Conservation (phyloP, 495 filamentous ascomycete genomes). For the Penicillium pancosmium region DNA sequence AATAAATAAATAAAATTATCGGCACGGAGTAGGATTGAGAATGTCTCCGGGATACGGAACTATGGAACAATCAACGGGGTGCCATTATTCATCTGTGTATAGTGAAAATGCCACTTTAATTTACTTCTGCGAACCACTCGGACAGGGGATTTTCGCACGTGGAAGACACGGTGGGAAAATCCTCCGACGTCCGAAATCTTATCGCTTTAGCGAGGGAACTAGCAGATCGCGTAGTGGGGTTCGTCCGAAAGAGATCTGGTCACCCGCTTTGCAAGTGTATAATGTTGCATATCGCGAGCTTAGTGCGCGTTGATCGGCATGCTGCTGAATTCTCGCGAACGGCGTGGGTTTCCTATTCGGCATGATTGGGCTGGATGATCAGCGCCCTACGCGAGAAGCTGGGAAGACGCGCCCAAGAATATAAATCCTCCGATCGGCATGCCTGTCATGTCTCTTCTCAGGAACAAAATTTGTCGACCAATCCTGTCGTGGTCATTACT, state of each 20-base stretch:
- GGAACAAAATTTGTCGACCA: background rate
- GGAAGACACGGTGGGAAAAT: background rate
- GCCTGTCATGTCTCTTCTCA: constrained; percentile 1
- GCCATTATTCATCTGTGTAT: background rate
- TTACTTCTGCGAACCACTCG: background rate
- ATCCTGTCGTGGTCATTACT: background rate
- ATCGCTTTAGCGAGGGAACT: background rate
- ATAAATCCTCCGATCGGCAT: constrained; percentile 13
- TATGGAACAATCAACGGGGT: background rate
- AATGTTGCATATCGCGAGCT: background rate
- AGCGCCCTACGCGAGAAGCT: background rate
- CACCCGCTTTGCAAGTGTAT: too few relatives aligned
- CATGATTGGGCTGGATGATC: constrained; percentile 15
- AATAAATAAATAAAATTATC: too few relatives aligned
- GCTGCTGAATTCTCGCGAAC: constrained; percentile 5
- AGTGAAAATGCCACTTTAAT: background rate
- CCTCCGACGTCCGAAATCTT: background rate
- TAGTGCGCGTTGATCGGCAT: constrained; percentile 7
- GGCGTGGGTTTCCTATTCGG: constrained; percentile 18
- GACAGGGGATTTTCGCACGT: background rate
- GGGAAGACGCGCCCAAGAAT: background rate
- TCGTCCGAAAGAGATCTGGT: background rate
- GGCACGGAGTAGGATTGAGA: background rate
- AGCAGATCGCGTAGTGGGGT: background rate
- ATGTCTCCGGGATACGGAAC: background rate